Percentiles rank a stretch among this genome's conserved stretches.
Conservation (phyloP, 2,329 filamentous ascomycete species). For the Phymatotrichopsis omnivora region DNA sequence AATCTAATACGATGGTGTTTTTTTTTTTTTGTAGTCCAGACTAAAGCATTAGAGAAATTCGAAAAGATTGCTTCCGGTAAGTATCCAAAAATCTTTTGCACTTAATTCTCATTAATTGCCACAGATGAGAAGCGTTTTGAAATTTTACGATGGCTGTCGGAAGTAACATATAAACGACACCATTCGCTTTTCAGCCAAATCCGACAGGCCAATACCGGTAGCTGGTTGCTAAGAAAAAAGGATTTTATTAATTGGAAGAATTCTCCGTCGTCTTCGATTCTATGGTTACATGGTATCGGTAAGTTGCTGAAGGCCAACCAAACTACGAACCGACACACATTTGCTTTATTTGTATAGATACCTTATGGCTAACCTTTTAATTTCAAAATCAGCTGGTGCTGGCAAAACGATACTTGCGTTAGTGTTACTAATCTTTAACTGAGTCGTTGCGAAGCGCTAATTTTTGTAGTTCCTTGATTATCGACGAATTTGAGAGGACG, state of each 20-base stretch:
- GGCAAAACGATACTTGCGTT: conserved; percentile 34
- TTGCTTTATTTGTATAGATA: too few relatives aligned
- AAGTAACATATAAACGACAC: conserved; percentile 7
- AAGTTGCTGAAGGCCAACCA: too few relatives aligned
- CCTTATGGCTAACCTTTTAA: too few relatives aligned
- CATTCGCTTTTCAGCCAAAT: conserved; percentile 2
- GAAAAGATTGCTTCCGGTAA: too few relatives aligned
- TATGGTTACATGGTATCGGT: conserved; percentile 31
- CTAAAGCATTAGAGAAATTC: too few relatives aligned
- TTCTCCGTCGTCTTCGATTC: conserved; percentile 24
- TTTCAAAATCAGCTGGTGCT: conserved; percentile 27
- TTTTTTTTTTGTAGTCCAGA: too few relatives aligned
- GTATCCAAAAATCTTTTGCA: too few relatives aligned
- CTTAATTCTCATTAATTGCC: too few relatives aligned
- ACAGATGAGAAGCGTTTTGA: not conserved
- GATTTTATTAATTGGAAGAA: conserved; percentile 24
- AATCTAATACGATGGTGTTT: too few relatives aligned
- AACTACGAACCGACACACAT: too few relatives aligned
- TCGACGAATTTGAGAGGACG: conserved; percentile 24
- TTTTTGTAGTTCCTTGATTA: conserved; percentile 31
- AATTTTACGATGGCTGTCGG: conserved; percentile 10
- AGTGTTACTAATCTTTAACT: conserved; percentile 16
- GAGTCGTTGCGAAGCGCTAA: too few relatives aligned
- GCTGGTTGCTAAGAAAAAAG: conserved; percentile 26
- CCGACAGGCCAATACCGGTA: conserved; percentile 24